A percentile compares a stretch with the other conserved stretches of the same genome.
phyloP scores from a whole-genome alignment of 768 basidiomycete genomes.

The Rhodotorula sphaerocarpa region DNA sequence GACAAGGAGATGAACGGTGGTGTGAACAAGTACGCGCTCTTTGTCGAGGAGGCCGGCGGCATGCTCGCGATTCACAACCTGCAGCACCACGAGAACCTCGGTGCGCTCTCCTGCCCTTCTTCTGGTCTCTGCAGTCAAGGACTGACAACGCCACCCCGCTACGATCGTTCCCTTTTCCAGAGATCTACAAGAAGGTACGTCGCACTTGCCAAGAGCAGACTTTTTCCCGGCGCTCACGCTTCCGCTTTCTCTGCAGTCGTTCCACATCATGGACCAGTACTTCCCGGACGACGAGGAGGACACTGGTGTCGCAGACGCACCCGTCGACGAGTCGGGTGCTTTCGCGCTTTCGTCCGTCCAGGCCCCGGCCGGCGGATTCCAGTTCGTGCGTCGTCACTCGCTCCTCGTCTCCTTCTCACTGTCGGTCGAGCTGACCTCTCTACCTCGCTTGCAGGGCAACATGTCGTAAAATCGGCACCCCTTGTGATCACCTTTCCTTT shows the following conservation, averaged over 20 bases:
- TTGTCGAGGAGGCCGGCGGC: slow-evolving; percentile 94
- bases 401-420: too few species aligned
- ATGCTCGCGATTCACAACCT: slow-evolving; percentile 99
- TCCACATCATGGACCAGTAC: slow-evolving; percentile 57
- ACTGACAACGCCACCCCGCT: too few species aligned
- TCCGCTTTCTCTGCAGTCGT: slow-evolving; percentile 42
- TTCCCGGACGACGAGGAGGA: slow-evolving; percentile 66
- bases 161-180: not conserved
- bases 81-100: slow-evolving; percentile 94
- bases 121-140: not conserved
- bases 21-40: slow-evolving; percentile 85
- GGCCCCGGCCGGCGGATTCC: slow-evolving; percentile 92
- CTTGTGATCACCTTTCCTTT: too few species aligned
- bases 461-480: too few species aligned
- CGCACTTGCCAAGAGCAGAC: slow-evolving; percentile 38
- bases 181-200: slow-evolving; percentile 98
- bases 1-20: slow-evolving; percentile 77
- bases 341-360: slow-evolving; percentile 71
- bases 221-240: slow-evolving; percentile 6
- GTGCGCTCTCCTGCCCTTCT: slow-evolving; percentile 46
- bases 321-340: slow-evolving; percentile 49
- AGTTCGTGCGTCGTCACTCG: slow-evolving; percentile 52
- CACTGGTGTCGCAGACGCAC: slow-evolving; percentile 67
- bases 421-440: too few species aligned
- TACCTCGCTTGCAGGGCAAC: too few species aligned